Percentiles rank a stretch among this genome's conserved stretches.
phyloP scores from a whole-genome alignment of 2,329 filamentous ascomycete species.

The Rhinocladiella mackenziei region DNA sequence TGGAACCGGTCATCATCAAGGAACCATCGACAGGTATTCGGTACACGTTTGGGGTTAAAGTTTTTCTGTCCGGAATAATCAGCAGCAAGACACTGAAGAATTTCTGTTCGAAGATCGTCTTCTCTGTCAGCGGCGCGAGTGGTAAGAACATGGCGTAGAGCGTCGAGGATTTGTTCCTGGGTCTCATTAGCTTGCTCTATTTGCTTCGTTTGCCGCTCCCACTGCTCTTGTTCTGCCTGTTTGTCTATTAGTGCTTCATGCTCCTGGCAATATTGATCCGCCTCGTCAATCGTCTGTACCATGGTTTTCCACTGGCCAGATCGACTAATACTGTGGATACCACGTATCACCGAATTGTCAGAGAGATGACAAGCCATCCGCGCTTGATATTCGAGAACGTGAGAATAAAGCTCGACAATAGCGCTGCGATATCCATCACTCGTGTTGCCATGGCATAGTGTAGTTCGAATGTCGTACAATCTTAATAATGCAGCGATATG shows the following conservation, averaged over 20 bases:
- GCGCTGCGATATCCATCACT: background rate
- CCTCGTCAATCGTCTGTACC: constrained; percentile 4
- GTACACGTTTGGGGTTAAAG: constrained; percentile 29
- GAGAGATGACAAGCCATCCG: constrained; percentile 20
- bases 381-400: constrained; percentile 29
- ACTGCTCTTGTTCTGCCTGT: constrained; percentile 7
- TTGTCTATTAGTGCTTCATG: constrained; percentile 4
- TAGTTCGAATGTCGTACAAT: constrained; percentile 23
- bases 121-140: constrained; percentile 19
- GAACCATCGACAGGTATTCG: constrained; percentile 38
- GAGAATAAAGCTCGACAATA: constrained; percentile 26
- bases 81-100: constrained; percentile 27
- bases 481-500: constrained; percentile 21
- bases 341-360: constrained; percentile 20
- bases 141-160: constrained; percentile 7
- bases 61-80: constrained; percentile 32
- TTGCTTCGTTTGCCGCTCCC: constrained; percentile 5
- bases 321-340: constrained; percentile 2
- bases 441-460: constrained; percentile 16
- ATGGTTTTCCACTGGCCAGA: constrained; percentile 2
- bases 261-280: constrained; percentile 11
- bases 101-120: constrained; percentile 13
- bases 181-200: constrained; percentile 18
- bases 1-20: constrained; percentile 30
- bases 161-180: constrained; percentile 2